phyloP scores from a whole-genome alignment of 768 basidiomycete species.

The Antrodiella citrinella region DNA sequence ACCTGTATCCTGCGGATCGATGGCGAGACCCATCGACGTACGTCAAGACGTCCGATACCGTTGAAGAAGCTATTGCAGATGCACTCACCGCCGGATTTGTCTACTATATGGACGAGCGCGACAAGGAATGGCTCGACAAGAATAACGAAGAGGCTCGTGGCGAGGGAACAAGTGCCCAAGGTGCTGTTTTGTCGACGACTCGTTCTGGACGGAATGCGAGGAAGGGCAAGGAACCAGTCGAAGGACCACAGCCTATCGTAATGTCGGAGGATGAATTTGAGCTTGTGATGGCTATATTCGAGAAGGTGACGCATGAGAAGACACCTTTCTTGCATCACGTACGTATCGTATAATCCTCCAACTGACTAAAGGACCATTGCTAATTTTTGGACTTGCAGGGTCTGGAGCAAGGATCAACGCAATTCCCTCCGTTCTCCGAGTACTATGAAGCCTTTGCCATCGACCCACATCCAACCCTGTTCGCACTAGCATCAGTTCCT shows the following conservation, averaged over 20 bases:
- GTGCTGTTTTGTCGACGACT: constrained; percentile 50
- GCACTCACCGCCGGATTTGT: constrained; percentile 69
- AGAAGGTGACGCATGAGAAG: constrained; percentile 84
- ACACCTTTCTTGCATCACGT: constrained; percentile 88
- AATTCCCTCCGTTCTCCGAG: constrained; percentile 65
- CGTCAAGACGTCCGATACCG: constrained; percentile 75
- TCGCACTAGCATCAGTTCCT: constrained; percentile 64
- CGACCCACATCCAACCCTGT: constrained; percentile 50
- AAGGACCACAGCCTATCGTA: constrained; percentile 49
- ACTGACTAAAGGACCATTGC: background rate
- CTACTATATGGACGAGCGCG: constrained; percentile 94
- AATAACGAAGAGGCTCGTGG: constrained; percentile 83
- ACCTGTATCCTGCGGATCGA: constrained; percentile 57
- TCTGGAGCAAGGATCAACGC: constrained; percentile 50
- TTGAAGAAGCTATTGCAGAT: constrained; percentile 62
- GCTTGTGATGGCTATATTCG: constrained; percentile 89
- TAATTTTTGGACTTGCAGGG: constrained; percentile 41
- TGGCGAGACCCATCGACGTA: constrained; percentile 78
- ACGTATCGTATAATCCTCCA: constrained; percentile 35
- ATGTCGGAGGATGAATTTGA: constrained; percentile 93
- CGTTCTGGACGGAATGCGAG: constrained; percentile 64
- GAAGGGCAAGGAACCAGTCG: constrained; percentile 74
- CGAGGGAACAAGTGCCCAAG: constrained; percentile 77
- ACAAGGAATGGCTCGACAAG: constrained; percentile 89
- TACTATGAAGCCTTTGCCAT: constrained; percentile 63